Evolutionary conservation across 495 filamentous ascomycete species (phyloP), one percentile per base, ranked within the genome.

Genomic region (Oidiodendron maius): DNA sequence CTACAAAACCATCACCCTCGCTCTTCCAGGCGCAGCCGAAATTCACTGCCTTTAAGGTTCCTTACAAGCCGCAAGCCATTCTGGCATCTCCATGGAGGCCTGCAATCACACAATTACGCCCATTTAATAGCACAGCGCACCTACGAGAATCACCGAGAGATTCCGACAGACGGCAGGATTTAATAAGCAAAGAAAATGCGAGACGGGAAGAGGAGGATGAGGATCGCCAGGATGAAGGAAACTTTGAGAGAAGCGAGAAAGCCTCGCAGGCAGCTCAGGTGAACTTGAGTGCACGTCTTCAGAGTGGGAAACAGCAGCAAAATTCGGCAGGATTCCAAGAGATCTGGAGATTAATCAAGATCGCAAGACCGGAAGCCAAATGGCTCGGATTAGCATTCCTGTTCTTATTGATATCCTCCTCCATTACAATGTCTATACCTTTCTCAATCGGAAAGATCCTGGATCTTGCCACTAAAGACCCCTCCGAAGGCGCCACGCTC

Each of bases 401-500:
- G 44, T 84, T 93, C 62, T 74, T 98, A 43, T 68, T 97, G 25
- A 69, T 95, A 38, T 96, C 91, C 2, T 96, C 90, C 4, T 71
- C 77, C 25, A 87, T 98, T 51, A 93, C 89, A 24, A 94, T 97
- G 82, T 87, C 88, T 4, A 87, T 98, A 47, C 93, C 93, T 15
- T 91, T 96, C 58, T 94, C 91, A 0, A 95, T 98, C 53, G 93
- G 93, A 20, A 90, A 87, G 65, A 93, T 98, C 44, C 75, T 98
- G 62, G 94, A 98, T 67, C 75, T 87, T 34, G 87, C 89, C 22
- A 88, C 86, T 0, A 71, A 84, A 64, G 65, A 71, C 51, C 47
- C 68, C 45, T 58, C 64, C 18, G 70, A 78, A 37, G 76, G 68
- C 3, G 72, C 68, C 40, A 72, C 59, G 46, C 71, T 94, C 3